These are phyloP conservation scores for Cladosporium sp. DNA, from an alignment of 2,329 filamentous ascomycete species.

Conservation along the genomic window DNA sequence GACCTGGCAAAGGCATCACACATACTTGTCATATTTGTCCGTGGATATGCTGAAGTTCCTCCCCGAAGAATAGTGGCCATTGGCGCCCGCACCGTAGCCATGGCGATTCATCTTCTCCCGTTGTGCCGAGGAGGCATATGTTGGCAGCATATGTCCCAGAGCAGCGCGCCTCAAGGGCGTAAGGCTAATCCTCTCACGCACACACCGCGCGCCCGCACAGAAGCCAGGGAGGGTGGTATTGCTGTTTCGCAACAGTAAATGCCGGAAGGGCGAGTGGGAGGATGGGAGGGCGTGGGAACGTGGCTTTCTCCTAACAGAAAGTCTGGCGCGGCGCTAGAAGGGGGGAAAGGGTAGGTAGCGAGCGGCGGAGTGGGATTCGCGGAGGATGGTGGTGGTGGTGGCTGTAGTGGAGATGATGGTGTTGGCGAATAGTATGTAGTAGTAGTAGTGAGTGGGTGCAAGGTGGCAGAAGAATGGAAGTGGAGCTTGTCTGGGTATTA, in stretches of 20 bases:
- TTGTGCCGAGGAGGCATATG: conserved; percentile 50
- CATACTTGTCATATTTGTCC: conserved; percentile 63
- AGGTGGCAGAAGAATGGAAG: background rate
- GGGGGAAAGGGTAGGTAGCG: background rate
- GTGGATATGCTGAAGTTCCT: conserved; percentile 78
- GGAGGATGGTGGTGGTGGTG: background rate
- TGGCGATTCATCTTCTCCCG: conserved; percentile 82
- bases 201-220: conserved; percentile 3
- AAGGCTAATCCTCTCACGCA: background rate
- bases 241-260: background rate
- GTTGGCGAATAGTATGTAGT: no score
- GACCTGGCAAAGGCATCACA: background rate
- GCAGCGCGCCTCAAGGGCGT: background rate
- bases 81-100: conserved; percentile 62
- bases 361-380: background rate
- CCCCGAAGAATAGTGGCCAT: conserved; percentile 62
- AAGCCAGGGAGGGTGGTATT: conserved; percentile 10
- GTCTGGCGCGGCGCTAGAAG: background rate
- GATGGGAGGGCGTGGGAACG: conserved; percentile 5
- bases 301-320: conserved; percentile 2
- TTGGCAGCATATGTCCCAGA: conserved; percentile 52
- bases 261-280: background rate
- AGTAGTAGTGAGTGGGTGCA: background rate
- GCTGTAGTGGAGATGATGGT: no score
- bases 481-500: no score